These are phyloP conservation scores for Geotrichum siamense DNA, from an alignment of 1,139 yeast genomes.

Conservation along the genomic window DNA sequence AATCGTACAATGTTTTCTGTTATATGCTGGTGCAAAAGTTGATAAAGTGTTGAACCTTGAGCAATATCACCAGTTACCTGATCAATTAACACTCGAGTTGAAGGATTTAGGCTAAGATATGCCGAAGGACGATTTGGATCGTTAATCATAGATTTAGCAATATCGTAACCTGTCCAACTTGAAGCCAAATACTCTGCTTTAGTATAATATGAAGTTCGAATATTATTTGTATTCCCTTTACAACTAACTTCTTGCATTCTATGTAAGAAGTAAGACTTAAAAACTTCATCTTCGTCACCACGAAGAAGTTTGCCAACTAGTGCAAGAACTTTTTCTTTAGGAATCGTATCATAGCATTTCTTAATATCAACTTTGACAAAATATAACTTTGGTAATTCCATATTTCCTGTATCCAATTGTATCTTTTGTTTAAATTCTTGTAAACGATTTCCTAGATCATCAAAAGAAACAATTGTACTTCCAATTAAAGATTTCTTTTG, in stretches of 20 bases:
- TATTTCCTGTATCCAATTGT: not conserved
- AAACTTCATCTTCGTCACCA: not conserved
- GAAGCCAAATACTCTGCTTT: constrained; percentile 11
- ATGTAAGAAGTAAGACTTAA: constrained; percentile 12
- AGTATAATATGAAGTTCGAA: constrained; percentile 1
- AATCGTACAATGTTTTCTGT: constrained; percentile 37
- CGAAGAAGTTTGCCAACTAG: constrained; percentile 22
- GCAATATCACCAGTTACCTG: constrained; percentile 9
- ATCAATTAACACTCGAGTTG: constrained; percentile 11
- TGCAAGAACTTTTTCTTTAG: constrained; percentile 41
- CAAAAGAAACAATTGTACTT: constrained; percentile 18
- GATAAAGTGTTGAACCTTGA: constrained; percentile 18
- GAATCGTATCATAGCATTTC: constrained; percentile 72
- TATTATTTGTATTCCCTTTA: not conserved
- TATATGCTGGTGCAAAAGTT: constrained; percentile 37
- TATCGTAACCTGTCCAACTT: not conserved
- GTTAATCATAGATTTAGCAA: constrained; percentile 3
- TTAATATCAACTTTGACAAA: constrained; percentile 70
- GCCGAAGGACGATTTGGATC: constrained; percentile 2
- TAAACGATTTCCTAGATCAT: constrained; percentile 19
- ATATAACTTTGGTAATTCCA: constrained; percentile 38
- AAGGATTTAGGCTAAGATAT: not conserved
- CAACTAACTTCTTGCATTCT: constrained; percentile 6
- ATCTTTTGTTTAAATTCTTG: constrained; percentile 19
- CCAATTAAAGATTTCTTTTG: constrained; percentile 13